Evolutionary conservation across 306 rosid species (phyloP).

Genomic region (Calophaca sinica): DNA sequence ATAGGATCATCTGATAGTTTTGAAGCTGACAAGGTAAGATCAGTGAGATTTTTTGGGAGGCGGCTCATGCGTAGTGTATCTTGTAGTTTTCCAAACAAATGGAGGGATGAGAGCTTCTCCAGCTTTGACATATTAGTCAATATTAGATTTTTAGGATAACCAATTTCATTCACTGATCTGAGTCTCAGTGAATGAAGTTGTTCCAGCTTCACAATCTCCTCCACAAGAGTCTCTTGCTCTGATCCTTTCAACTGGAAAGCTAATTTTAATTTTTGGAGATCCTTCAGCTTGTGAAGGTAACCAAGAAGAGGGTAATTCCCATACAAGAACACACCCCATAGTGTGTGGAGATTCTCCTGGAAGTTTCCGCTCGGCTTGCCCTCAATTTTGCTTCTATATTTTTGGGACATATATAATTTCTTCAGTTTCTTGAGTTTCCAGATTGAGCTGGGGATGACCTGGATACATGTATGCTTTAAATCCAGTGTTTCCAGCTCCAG

Average conservation of each 20-base stretch:
- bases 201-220: constrained; percentile 32
- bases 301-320: constrained; percentile 39
- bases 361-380: constrained; percentile 30
- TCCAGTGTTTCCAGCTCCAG: constrained; percentile 49
- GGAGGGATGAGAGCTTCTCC: constrained; percentile 43
- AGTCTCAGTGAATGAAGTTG: constrained; percentile 44
- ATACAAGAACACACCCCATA: constrained; percentile 51
- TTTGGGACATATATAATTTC: constrained; percentile 41
- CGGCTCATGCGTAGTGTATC: not conserved
- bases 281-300: constrained; percentile 38
- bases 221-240: constrained; percentile 6
- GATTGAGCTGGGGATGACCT: constrained; percentile 43
- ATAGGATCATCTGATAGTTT: constrained; percentile 39
- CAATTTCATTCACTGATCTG: constrained; percentile 42
- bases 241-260: constrained; percentile 33
- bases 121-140: constrained; percentile 30
- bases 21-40: constrained; percentile 56
- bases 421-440: constrained; percentile 51
- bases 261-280: constrained; percentile 48
- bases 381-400: constrained; percentile 28
- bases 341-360: constrained; percentile 32
- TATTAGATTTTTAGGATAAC: not conserved
- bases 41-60: constrained; percentile 41
- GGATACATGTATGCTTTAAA: constrained; percentile 49
- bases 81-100: constrained; percentile 40